phyloP scores from a whole-genome alignment of 2,329 filamentous ascomycete species.

The Aspergillus unguis region DNA sequence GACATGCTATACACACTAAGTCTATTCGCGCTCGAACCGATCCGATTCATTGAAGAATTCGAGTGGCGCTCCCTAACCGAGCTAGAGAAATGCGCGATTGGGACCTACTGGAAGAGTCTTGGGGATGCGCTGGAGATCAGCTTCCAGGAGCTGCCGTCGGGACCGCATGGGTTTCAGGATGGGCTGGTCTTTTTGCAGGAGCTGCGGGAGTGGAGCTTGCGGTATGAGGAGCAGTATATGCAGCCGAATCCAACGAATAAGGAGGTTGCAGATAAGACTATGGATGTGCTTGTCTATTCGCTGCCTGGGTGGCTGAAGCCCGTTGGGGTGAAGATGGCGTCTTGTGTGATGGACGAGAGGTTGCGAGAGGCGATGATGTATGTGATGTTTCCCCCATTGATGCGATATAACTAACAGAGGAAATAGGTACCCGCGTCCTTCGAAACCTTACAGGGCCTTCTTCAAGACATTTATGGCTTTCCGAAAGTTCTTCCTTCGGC shows the following conservation, averaged over 20 bases:
- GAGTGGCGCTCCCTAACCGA: slow-evolving; percentile 68
- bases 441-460: slow-evolving; percentile 19
- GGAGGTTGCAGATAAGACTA: slow-evolving; percentile 56
- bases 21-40: slow-evolving; percentile 64
- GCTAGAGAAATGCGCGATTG: slow-evolving; percentile 65
- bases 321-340: slow-evolving; percentile 49
- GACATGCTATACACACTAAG: slow-evolving; percentile 64
- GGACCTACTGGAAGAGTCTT: slow-evolving; percentile 67
- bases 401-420: not conserved
- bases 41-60: slow-evolving; percentile 60
- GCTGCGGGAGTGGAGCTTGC: slow-evolving; percentile 47
- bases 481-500: slow-evolving; percentile 55
- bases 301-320: slow-evolving; percentile 47
- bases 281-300: slow-evolving; percentile 59
- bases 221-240: slow-evolving; percentile 61
- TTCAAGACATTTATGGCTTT: slow-evolving; percentile 48
- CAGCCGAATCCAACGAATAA: slow-evolving; percentile 50
- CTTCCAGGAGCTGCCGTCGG: slow-evolving; percentile 43
- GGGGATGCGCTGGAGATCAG: slow-evolving; percentile 68
- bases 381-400: slow-evolving; percentile 16
- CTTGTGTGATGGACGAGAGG: slow-evolving; percentile 60
- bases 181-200: slow-evolving; percentile 53
- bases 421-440: slow-evolving; percentile 16
- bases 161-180: slow-evolving; percentile 42
- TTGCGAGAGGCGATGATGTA: slow-evolving; percentile 64